Evolutionary conservation across 2,329 filamentous ascomycete species (phyloP).

Genomic region (Cephalotrichum gorgonifer): DNA sequence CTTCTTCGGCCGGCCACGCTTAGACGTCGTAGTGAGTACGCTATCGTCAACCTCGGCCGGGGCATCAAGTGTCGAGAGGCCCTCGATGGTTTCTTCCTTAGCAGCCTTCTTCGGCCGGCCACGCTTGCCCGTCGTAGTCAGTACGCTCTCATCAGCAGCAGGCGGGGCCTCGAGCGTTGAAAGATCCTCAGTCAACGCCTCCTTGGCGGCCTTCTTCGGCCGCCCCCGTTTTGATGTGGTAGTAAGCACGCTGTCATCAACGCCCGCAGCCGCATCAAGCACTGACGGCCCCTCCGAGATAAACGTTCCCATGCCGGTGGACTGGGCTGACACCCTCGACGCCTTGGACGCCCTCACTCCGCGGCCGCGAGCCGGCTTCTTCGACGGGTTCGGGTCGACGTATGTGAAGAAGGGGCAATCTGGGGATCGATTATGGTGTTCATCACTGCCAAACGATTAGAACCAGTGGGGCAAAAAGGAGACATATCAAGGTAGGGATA

Average conservation of each 20-base stretch:
- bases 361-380: conserved; percentile 45
- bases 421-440: conserved; percentile 71
- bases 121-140: conserved; percentile 48
- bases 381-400: conserved; percentile 41
- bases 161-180: conserved; percentile 36
- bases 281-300: conserved; percentile 32
- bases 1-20: conserved; percentile 42
- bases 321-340: conserved; percentile 54
- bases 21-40: conserved; percentile 48
- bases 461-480: background rate
- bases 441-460: conserved; percentile 48
- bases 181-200: conserved; percentile 9
- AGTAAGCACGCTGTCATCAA: conserved; percentile 50
- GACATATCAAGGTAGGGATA: background rate
- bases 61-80: conserved; percentile 33
- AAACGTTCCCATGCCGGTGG: conserved; percentile 37
- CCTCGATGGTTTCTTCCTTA: background rate
- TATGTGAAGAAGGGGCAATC: conserved; percentile 77
- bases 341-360: conserved; percentile 53
- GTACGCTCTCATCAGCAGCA: conserved; percentile 44
- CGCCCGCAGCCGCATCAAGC: conserved; percentile 34
- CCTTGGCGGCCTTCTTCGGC: conserved; percentile 34
- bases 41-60: conserved; percentile 42
- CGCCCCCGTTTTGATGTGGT: conserved; percentile 41
- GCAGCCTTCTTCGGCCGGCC: conserved; percentile 37